phyloP scores from a whole-genome alignment of 1,139 yeast species.

The Eremothecium coryli region DNA sequence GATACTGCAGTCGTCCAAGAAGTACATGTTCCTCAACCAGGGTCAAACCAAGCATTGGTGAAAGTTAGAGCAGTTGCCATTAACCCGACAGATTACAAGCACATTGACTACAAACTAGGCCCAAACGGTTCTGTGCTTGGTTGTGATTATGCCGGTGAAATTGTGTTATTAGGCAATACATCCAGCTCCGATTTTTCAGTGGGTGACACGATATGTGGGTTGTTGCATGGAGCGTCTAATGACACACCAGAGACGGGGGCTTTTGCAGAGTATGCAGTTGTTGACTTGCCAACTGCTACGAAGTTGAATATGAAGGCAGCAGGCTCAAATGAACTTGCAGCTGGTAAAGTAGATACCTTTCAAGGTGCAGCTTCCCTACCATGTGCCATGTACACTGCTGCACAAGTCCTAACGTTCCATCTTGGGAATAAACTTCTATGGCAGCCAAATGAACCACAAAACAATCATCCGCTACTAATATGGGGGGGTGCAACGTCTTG shows the following conservation, averaged over 20 bases:
- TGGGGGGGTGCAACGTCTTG: constrained; percentile 55
- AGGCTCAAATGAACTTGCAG: constrained; percentile 28
- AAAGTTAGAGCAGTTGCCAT: constrained; percentile 52
- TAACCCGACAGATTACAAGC: constrained; percentile 76
- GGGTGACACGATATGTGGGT: constrained; percentile 46
- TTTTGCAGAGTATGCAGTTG: constrained; percentile 48
- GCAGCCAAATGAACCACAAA: constrained; percentile 25
- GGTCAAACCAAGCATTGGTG: constrained; percentile 40
- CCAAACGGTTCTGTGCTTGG: constrained; percentile 44
- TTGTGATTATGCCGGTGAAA: constrained; percentile 52
- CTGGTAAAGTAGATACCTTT: constrained; percentile 38
- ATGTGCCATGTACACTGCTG: constrained; percentile 44
- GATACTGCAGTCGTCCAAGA: constrained; percentile 23
- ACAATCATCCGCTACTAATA: constrained; percentile 33
- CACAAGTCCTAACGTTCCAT: constrained; percentile 22
- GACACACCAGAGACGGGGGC: constrained; percentile 41
- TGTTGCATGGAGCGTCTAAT: constrained; percentile 40
- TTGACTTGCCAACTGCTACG: constrained; percentile 17
- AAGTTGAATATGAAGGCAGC: constrained; percentile 17
- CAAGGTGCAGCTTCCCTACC: constrained; percentile 59
- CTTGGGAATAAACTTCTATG: constrained; percentile 21
- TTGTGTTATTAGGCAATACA: constrained; percentile 47
- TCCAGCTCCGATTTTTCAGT: constrained; percentile 38
- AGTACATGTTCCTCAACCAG: constrained; percentile 35
- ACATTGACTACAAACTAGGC: constrained; percentile 35